Evolutionary conservation across 768 basidiomycete genomes (phyloP), one percentile per base, ranked within the genome.

Genomic region (Phaeolepiota aurea): DNA sequence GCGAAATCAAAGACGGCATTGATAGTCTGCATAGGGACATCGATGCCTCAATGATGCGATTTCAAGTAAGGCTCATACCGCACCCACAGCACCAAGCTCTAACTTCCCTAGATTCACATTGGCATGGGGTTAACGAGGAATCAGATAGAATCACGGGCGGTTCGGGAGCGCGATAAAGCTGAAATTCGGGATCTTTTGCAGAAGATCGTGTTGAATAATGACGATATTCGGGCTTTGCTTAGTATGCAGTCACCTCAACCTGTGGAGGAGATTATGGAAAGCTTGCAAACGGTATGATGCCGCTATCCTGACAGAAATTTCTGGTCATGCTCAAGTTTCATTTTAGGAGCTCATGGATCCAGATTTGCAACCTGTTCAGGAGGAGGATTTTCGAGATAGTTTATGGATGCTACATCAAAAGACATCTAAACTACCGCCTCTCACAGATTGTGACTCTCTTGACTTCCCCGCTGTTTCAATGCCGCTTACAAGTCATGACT

Each of bases 1-100:
- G 53, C 15, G 66, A 66, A 37, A 65, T 72, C n/a, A 61, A 60
- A 42, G 54, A 64, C 22, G 67, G 63, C 1, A 59, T 71, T 31
- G 61, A 64, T 37, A 48, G 56, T 28, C 51, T 68, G 20, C 51
- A 66, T 42, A 57, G 52, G 19, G 59, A 67, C 32, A 58, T 72
- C n/a, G 60, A 65, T 33, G 49, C 45, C 20, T 58, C 57, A 19
- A 55, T 61, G 40, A 55, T 56, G 43, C 59, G 57, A 41, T 67
- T 68, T 47, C 56, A 55, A 25, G 67, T 68, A 42, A 38, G 57
- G 54, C 5, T 5, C 11, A 16, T 3, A 10, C 23, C 10, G 11
- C 16, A 15, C 40, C 16, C 20, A 14, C 44, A n/a, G 18, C 22
- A 30, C 25, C 31, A 20, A 32, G 30, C 32, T 18, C 12, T 42